Evolutionary conservation across 2,329 filamentous ascomycete genomes (phyloP).

Genomic region (Cryphonectria japonica): DNA sequence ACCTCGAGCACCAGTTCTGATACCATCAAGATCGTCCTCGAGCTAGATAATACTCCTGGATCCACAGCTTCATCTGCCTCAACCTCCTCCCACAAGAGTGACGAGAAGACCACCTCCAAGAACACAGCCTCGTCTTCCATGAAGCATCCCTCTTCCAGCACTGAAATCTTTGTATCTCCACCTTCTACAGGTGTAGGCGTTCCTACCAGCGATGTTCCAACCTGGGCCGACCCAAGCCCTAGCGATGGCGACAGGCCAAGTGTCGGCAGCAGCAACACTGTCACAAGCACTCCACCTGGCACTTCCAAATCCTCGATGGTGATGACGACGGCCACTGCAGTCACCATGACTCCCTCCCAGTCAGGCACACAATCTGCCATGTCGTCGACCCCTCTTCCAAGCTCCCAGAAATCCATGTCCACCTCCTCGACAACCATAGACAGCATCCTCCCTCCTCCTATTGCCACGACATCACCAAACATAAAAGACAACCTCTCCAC

Average conservation of each 20-base stretch:
- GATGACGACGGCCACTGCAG: neutral
- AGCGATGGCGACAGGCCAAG: neutral
- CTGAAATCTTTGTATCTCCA: too few species aligned
- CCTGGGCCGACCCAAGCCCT: neutral
- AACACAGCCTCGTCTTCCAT: neutral
- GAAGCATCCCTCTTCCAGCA: neutral
- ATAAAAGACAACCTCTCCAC: neutral
- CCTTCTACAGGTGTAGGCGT: too few species aligned
- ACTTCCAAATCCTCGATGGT: neutral
- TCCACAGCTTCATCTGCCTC: neutral
- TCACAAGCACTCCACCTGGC: neutral
- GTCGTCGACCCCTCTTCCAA: neutral
- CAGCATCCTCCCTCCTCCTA: neutral
- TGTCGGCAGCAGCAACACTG: too few species aligned
- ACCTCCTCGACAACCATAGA: neutral
- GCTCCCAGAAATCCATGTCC: neutral
- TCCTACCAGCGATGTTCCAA: too few species aligned
- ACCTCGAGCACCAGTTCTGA: neutral
- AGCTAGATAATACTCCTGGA: neutral
- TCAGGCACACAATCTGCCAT: neutral
- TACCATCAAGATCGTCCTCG: neutral
- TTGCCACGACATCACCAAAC: neutral
- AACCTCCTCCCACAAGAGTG: neutral
- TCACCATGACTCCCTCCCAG: neutral
- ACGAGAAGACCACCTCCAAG: neutral